Evolutionary conservation across 1,139 yeast species (phyloP).

Genomic region (Debaryomyces singareniensis): DNA sequence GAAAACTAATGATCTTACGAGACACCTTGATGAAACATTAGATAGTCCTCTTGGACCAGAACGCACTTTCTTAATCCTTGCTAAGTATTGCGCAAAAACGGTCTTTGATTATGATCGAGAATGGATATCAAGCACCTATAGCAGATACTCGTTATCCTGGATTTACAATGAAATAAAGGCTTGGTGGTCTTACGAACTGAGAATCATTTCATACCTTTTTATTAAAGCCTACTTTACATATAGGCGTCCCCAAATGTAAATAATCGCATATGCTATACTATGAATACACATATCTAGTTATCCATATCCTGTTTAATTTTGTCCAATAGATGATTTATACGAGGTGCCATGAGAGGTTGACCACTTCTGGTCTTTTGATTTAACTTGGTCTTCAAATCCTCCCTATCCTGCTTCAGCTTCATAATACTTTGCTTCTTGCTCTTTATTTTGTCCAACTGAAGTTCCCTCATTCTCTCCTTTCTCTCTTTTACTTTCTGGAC

Average conservation of each 20-base stretch:
- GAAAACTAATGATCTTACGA: conserved; percentile 89
- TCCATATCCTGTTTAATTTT: conserved; percentile 54
- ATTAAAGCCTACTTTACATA: too few species aligned
- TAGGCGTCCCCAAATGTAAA: too few species aligned
- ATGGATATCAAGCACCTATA: conserved; percentile 21
- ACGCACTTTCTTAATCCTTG: conserved; percentile 82
- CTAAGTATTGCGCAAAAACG: conserved; percentile 78
- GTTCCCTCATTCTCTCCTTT: conserved; percentile 31
- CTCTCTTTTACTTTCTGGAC: conserved; percentile 38
- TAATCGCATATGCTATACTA: too few species aligned
- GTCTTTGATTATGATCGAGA: conserved; percentile 64
- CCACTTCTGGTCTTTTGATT: conserved; percentile 64
- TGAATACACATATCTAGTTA: background rate
- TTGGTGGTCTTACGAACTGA: conserved; percentile 47
- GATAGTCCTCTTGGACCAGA: conserved; percentile 83
- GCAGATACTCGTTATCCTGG: conserved; percentile 36
- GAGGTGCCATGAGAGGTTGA: conserved; percentile 88
- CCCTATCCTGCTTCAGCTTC: conserved; percentile 22
- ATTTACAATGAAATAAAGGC: conserved; percentile 25
- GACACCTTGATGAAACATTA: conserved; percentile 79
- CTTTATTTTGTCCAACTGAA: conserved; percentile 21
- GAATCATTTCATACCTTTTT: conserved; percentile 48
- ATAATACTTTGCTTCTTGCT: conserved; percentile 18
- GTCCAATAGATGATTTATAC: conserved; percentile 71
- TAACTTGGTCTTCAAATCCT: conserved; percentile 43